Percentiles rank a stretch among this genome's conserved stretches.
Evolutionary conservation across 2,329 filamentous ascomycete species (phyloP).

Genomic region (Penicillium sp.): DNA sequence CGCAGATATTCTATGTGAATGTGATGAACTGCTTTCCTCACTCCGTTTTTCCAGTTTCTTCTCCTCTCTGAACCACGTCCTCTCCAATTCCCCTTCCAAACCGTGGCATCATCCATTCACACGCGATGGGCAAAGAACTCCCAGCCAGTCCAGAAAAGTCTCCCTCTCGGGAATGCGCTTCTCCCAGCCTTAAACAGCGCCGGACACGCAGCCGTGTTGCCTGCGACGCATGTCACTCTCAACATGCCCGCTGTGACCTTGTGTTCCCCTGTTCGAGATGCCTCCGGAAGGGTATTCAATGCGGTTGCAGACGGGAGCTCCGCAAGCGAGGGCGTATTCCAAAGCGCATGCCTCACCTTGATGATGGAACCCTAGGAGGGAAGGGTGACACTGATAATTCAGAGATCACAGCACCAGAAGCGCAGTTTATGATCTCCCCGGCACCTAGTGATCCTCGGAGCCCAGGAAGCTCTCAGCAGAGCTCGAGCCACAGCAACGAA

Average conservation of each 20-base stretch:
- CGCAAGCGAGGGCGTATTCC: constrained; percentile 89
- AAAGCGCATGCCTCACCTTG: neutral
- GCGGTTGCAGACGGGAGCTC: constrained; percentile 87
- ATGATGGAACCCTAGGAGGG: neutral
- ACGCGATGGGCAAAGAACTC: neutral
- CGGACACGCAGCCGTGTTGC: constrained; percentile 56
- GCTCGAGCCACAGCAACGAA: too few species aligned
- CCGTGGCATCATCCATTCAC: neutral
- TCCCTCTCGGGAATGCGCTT: neutral
- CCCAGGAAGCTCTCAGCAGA: neutral
- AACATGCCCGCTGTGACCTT: constrained; percentile 91
- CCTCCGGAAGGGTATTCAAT: constrained; percentile 69
- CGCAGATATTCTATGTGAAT: neutral
- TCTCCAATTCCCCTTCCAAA: neutral
- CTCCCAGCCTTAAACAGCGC: constrained; percentile 33
- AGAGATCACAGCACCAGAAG: neutral
- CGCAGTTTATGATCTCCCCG: constrained; percentile 17
- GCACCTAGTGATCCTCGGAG: constrained; percentile 33
- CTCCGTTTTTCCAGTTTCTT: neutral
- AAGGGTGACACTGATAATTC: neutral
- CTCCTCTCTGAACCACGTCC: neutral
- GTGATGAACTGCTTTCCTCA: neutral
- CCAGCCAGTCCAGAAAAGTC: neutral
- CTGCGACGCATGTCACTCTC: constrained; percentile 93
- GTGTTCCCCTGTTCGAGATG: constrained; percentile 91